These are phyloP conservation scores for Phytopythium mirpurense DNA, from an alignment of 352 stramenopile species.

Conservation along the genomic window DNA sequence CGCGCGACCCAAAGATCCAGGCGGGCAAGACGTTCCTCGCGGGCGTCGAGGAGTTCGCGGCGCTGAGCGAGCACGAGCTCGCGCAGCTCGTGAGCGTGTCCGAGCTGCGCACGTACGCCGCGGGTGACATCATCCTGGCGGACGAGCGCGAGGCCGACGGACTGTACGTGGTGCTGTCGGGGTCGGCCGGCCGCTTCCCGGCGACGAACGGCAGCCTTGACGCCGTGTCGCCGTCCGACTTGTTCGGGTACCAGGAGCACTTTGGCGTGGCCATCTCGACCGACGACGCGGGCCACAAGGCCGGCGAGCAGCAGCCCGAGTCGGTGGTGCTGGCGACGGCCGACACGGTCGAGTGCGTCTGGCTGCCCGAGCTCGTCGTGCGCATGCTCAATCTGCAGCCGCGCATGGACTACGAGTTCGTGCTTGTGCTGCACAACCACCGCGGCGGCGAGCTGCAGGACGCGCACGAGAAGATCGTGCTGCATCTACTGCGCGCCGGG, in stretches of 20 bases:
- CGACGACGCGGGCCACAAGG: slow-evolving; percentile 19
- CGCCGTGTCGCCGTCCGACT: slow-evolving; percentile 14
- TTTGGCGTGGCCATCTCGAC: slow-evolving; percentile 45
- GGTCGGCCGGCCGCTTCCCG: slow-evolving; percentile 25
- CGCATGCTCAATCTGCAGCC: slow-evolving; percentile 60
- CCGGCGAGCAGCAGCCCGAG: slow-evolving; percentile 14
- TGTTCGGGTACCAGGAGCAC: slow-evolving; percentile 50
- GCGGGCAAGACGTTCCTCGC: slow-evolving; percentile 50
- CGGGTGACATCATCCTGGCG: slow-evolving; percentile 32
- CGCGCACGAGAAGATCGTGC: slow-evolving; percentile 35
- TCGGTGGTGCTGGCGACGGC: slow-evolving; percentile 25
- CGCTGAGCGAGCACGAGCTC: slow-evolving; percentile 50
- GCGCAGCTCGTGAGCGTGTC: slow-evolving; percentile 41
- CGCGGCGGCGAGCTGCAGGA: slow-evolving; percentile 16
- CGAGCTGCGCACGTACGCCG: slow-evolving; percentile 32
- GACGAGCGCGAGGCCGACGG: slow-evolving; percentile 45
- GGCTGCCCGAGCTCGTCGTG: slow-evolving; percentile 44
- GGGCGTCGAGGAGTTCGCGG: slow-evolving; percentile 48
- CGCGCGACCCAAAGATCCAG: slow-evolving; percentile 40
- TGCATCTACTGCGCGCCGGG: slow-evolving; percentile 32
- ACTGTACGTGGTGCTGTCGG: slow-evolving; percentile 50
- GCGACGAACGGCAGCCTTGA: slow-evolving; percentile 15
- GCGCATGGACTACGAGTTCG: slow-evolving; percentile 56
- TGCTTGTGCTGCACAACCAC: slow-evolving; percentile 41
- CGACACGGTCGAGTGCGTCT: slow-evolving; percentile 43